Percentiles rank a stretch among this genome's conserved stretches.
Conservation (phyloP, 2,329 filamentous ascomycete genomes). For the Alternaria alternata region DNA sequence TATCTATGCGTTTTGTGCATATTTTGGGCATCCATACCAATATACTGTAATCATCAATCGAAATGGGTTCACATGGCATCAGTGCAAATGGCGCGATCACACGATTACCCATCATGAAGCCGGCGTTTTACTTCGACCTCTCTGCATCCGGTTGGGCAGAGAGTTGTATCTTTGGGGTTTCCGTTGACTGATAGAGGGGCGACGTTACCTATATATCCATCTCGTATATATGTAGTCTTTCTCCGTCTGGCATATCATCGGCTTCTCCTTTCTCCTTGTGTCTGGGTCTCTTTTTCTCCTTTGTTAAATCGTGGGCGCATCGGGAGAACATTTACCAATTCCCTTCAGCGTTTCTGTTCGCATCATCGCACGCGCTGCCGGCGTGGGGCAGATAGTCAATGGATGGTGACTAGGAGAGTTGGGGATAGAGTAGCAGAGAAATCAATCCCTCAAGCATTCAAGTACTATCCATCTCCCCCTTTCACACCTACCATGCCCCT, state of each 20-base stretch:
- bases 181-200: conserved; percentile 8
- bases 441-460: conserved; percentile 6
- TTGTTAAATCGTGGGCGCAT: conserved; percentile 13
- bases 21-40: conserved; percentile 24
- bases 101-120: conserved; percentile 29
- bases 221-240: conserved; percentile 14
- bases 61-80: conserved; percentile 28
- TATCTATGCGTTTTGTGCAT: conserved; percentile 37
- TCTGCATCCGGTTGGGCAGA: conserved; percentile 15
- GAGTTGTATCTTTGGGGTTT: conserved; percentile 7
- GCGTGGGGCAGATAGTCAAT: neutral
- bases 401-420: neutral
- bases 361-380: neutral
- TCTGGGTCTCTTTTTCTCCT: conserved; percentile 12
- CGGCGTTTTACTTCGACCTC: conserved; percentile 27
- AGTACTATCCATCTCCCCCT: neutral
- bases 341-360: conserved; percentile 3
- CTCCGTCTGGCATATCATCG: conserved; percentile 1
- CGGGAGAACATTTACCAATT: conserved; percentile 8
- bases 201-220: conserved; percentile 12
- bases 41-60: conserved; percentile 38
- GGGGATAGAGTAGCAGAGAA: conserved; percentile 12
- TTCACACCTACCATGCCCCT: neutral
- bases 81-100: conserved; percentile 19
- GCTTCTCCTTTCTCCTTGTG: conserved; percentile 13